phyloP scores from a whole-genome alignment of 208 protist species.

The Trypanosoma lewisi region DNA sequence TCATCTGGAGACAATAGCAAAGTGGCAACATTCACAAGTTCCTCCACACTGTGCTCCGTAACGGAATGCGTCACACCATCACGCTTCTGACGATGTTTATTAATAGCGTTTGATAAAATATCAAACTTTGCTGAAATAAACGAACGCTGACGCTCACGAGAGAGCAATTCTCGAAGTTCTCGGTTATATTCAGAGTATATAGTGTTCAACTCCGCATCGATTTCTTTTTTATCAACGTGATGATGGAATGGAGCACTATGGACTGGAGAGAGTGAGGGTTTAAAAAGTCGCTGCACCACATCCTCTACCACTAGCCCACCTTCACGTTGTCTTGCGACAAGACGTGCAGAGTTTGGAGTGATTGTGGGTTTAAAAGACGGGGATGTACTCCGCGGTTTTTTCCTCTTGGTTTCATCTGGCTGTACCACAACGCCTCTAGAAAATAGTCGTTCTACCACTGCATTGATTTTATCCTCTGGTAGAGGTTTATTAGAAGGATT shows the following conservation, averaged over 20 bases:
- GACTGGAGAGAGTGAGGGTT: constrained; percentile 5
- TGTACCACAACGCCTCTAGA: constrained; percentile 30
- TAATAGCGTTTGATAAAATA: constrained; percentile 24
- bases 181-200: constrained; percentile 17
- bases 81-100: constrained; percentile 23
- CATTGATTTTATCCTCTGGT: constrained; percentile 33
- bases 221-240: constrained; percentile 29
- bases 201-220: constrained; percentile 23
- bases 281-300: constrained; percentile 20
- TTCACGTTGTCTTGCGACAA: constrained; percentile 47
- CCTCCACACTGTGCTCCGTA: constrained; percentile 33
- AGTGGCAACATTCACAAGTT: constrained; percentile 50
- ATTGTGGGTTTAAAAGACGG: constrained; percentile 39
- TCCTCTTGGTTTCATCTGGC: background rate
- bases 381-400: background rate
- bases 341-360: constrained; percentile 45
- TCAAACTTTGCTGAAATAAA: constrained; percentile 64
- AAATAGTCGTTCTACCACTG: constrained; percentile 71
- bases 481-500: constrained; percentile 6
- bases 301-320: constrained; percentile 28
- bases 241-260: constrained; percentile 22
- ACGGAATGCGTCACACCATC: constrained; percentile 1
- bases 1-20: constrained; percentile 59
- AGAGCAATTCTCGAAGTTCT: constrained; percentile 30
- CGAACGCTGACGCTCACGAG: constrained; percentile 38